Base-by-base conservation (phyloP, 768 basidiomycete genomes). In the Tubosaeta brunneosetosa region DNA sequence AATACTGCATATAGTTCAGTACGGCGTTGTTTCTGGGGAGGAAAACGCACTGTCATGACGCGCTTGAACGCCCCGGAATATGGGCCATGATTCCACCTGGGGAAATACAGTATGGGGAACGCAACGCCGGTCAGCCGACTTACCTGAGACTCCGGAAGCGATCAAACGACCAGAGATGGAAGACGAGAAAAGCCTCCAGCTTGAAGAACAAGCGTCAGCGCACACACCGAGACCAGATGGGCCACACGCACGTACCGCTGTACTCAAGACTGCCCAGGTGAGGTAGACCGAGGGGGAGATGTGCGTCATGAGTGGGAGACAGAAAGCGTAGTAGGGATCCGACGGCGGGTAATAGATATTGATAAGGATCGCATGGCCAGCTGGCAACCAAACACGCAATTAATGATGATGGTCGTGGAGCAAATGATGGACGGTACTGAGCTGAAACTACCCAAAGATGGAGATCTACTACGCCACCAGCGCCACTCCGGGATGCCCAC, bases 81-180 rank as follows among this genome's bases (percentile, higher is more conserved):
- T 3, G 78, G 76, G 2, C 83, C 85, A 27, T 77, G 79, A 60
- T 84, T 80, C 86, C 86, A 89, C 64, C 87, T 88, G n/a, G 29
- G 29, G 29, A 29, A 9, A 6, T 29, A 4, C 29, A 29, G 29
- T 29, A 9, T 9, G 29, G 6, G 29, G 29, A 29, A 6, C 6
- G 29, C 6, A 29, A 4, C 9, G 29, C 29, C 9, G 29, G 29
- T 29, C 22, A 22, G 22, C 22, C 7, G 5, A 8, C 44, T 57
- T 53, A 86, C 86, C 62, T 82, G 49, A 91, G 64, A 64, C 87
- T 90, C 59, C 76, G 79, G 74, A 91, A 91, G 52, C 78, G 76
- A 65, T 91, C 89, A 62, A 86, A 91, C 6, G 84, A 83, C 84
- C 86, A 91, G 47, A 91, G 68, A 61, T 91, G 88, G 63, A 79